Conservation (phyloP, 2,329 filamentous ascomycete species). For the Didymella exigua region DNA sequence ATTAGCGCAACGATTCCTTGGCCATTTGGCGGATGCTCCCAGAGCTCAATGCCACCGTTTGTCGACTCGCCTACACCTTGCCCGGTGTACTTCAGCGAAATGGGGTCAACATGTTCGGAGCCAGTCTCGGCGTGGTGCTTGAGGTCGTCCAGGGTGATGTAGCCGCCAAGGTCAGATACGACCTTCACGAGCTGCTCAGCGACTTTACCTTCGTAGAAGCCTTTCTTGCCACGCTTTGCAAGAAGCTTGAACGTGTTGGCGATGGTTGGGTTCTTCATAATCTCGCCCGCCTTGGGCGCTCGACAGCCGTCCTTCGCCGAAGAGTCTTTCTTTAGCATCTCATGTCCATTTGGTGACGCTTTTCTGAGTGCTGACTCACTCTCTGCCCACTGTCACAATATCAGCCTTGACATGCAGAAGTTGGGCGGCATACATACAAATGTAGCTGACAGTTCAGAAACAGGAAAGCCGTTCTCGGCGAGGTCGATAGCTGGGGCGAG, state of each 20-base stretch:
- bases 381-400: constrained; percentile 67
- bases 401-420: constrained; percentile 6
- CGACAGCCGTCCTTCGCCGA: constrained; percentile 71
- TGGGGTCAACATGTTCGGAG: constrained; percentile 81
- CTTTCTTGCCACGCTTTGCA: constrained; percentile 80
- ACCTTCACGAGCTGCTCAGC: constrained; percentile 82
- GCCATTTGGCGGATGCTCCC: constrained; percentile 97
- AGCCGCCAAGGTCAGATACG: constrained; percentile 75
- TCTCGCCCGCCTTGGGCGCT: constrained; percentile 78
- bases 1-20: constrained; percentile 95
- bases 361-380: constrained; percentile 67
- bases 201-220: constrained; percentile 87
- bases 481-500: constrained; percentile 82
- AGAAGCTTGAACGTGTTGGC: constrained; percentile 81
- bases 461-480: constrained; percentile 86
- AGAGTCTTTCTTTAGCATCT: constrained; percentile 83
- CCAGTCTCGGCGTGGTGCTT: constrained; percentile 74
- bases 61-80: constrained; percentile 62
- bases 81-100: constrained; percentile 78
- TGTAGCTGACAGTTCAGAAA: constrained; percentile 75
- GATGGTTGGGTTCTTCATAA: constrained; percentile 84
- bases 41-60: constrained; percentile 73
- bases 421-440: constrained; percentile 61
- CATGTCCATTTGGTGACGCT: constrained; percentile 83
- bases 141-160: constrained; percentile 79